Conservation (phyloP, 2,329 filamentous ascomycete species). For the Alternaria tenuissima region DNA sequence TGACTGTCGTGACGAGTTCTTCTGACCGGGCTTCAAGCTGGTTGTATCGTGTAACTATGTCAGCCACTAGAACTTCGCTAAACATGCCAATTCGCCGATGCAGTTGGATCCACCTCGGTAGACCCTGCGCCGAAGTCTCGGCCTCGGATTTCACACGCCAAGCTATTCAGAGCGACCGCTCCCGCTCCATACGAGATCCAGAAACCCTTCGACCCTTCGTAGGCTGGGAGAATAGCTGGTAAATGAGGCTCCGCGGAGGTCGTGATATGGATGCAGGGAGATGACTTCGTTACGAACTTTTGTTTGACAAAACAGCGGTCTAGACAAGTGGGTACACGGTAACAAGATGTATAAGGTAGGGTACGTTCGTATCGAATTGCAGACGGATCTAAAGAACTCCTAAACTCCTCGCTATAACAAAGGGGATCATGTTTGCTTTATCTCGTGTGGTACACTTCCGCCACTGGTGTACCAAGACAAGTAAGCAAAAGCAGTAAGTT, state of each 20-base stretch:
- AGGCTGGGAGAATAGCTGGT: background rate
- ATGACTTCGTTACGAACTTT: background rate
- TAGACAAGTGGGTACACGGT: background rate
- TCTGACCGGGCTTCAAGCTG: background rate
- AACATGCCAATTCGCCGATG: background rate
- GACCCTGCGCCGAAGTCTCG: background rate
- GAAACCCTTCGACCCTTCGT: background rate
- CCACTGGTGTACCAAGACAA: background rate
- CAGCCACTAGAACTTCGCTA: background rate
- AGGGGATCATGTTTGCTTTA: background rate
- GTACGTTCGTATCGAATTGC: background rate
- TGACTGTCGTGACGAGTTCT: background rate
- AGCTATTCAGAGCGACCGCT: background rate
- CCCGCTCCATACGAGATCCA: background rate
- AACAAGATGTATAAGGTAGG: background rate
- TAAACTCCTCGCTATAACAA: background rate
- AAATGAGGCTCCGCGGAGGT: background rate
- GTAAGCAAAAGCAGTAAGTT: background rate
- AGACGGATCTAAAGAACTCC: background rate
- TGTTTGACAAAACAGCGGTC: background rate
- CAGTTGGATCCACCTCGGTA: conserved; percentile 3
- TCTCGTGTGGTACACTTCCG: background rate
- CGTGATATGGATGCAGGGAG: background rate
- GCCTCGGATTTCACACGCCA: background rate
- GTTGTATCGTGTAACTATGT: background rate